Conservation (phyloP, 2,329 filamentous ascomycete genomes). For the Lasiodiplodia gonubiensis region DNA sequence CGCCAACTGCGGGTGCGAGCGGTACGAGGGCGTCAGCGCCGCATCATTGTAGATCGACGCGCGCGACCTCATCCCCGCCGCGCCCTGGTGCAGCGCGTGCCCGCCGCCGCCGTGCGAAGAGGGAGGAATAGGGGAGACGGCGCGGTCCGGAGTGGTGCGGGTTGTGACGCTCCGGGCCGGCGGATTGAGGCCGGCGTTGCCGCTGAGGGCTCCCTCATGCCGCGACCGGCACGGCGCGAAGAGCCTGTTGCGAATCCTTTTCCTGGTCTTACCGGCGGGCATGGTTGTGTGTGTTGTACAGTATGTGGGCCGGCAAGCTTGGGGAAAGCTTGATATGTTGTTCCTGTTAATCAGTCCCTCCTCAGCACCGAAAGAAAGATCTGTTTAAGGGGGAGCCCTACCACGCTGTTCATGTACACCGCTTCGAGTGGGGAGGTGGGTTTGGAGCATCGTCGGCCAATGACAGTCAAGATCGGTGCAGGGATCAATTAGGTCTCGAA, state of each 20-base stretch:
- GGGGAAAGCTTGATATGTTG: slow-evolving; percentile 2
- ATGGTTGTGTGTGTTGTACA: slow-evolving; percentile 6
- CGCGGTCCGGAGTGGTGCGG: background rate
- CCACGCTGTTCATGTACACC: slow-evolving; percentile 12
- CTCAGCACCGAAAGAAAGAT: slow-evolving; percentile 1
- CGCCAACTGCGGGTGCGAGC: background rate
- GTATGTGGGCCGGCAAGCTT: slow-evolving; percentile 1
- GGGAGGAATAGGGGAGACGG: background rate
- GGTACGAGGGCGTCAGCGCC: background rate
- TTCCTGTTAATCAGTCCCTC: slow-evolving; percentile 10
- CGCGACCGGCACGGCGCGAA: slow-evolving; percentile 14
- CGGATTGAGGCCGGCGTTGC: background rate
- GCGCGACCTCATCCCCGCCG: background rate
- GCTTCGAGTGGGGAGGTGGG: slow-evolving; percentile 12
- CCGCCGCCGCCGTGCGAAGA: background rate
- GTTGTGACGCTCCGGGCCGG: background rate
- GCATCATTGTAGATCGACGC: background rate
- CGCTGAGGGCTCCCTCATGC: background rate
- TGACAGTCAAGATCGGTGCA: background rate
- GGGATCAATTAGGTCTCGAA: background rate
- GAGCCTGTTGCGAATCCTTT: slow-evolving; percentile 12
- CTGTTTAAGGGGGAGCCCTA: slow-evolving; percentile 13
- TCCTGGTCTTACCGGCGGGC: slow-evolving; percentile 3
- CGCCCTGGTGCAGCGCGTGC: too few relatives aligned
- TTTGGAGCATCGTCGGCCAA: slow-evolving; percentile 10